A percentile compares a stretch with the other conserved stretches of the same genome.
phyloP scores from a whole-genome alignment of 2,329 filamentous ascomycete genomes.

The Penicillium sp. region DNA sequence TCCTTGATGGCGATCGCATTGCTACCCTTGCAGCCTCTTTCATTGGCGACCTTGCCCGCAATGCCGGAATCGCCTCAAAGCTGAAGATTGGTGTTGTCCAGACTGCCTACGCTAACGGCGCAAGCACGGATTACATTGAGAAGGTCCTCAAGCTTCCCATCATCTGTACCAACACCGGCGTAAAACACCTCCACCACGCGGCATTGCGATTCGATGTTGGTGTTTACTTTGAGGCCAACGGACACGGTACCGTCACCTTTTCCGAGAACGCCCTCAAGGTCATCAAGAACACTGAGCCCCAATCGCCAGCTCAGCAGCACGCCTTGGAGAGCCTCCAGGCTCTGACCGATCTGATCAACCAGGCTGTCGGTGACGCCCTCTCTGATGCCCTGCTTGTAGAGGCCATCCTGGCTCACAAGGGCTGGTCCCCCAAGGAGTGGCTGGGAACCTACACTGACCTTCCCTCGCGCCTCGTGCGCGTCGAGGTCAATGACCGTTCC shows the following conservation, averaged over 20 bases:
- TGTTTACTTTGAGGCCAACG: constrained; percentile 98
- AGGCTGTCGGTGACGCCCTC: constrained; percentile 93
- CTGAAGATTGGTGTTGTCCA: constrained; percentile 93
- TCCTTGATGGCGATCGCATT: constrained; percentile 95
- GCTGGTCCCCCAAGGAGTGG: constrained; percentile 89
- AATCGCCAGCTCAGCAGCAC: constrained; percentile 87
- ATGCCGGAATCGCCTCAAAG: constrained; percentile 73
- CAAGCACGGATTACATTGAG: constrained; percentile 87
- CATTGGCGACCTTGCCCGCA: constrained; percentile 81
- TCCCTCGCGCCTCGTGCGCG: constrained; percentile 90
- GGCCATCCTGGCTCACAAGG: constrained; percentile 92
- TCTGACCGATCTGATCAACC: constrained; percentile 90
- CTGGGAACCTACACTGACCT: constrained; percentile 88
- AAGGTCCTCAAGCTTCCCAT: constrained; percentile 85
- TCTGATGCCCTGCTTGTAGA: constrained; percentile 96
- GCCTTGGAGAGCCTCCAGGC: constrained; percentile 82
- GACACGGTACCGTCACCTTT: constrained; percentile 95
- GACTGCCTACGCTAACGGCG: constrained; percentile 96
- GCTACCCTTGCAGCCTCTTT: constrained; percentile 91
- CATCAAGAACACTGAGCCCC: constrained; percentile 76
- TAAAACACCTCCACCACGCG: constrained; percentile 97
- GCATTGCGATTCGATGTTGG: constrained; percentile 92
- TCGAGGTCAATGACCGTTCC: constrained; percentile 83
- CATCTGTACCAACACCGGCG: constrained; percentile 89
- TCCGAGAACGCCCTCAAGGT: constrained; percentile 75